Percentiles rank a stretch among this genome's conserved stretches.
Evolutionary conservation across 768 basidiomycete species (phyloP).

Genomic region (Russula foetens): DNA sequence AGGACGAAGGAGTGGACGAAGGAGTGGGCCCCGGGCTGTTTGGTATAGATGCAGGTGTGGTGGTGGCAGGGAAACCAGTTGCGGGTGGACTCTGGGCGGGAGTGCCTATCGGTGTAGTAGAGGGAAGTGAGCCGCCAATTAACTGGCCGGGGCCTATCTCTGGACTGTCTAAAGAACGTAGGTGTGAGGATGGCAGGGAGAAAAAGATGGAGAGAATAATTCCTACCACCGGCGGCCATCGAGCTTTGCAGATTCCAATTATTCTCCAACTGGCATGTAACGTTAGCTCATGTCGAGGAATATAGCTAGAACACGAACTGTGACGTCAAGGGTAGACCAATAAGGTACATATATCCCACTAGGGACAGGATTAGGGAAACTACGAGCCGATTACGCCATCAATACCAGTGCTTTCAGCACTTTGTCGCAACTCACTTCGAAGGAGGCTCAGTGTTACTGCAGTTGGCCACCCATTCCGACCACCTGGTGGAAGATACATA

Average conservation of each 20-base stretch:
- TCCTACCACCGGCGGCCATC: background rate
- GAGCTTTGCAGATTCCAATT: background rate
- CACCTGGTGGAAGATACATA: background rate
- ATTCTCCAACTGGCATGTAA: background rate
- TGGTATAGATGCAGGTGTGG: no score
- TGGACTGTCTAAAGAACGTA: background rate
- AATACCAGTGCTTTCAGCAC: background rate
- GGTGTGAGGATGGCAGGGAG: background rate
- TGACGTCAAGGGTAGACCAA: no score
- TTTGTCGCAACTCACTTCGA: background rate
- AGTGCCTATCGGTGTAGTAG: no score
- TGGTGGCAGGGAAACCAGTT: no score
- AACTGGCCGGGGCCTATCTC: background rate
- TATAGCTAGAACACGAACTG: background rate
- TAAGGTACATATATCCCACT: background rate
- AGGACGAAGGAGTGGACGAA: no score
- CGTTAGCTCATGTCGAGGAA: background rate
- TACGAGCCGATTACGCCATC: background rate
- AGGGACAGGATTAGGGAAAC: background rate
- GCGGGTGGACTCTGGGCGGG: no score
- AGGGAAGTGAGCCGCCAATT: background rate
- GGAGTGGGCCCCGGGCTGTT: no score
- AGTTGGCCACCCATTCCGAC: background rate
- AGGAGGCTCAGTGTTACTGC: background rate
- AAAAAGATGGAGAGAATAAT: no score